These are phyloP conservation scores for Nepenthes alata DNA, from an alignment of 179 eudicot genomes.

Conservation along the genomic window DNA sequence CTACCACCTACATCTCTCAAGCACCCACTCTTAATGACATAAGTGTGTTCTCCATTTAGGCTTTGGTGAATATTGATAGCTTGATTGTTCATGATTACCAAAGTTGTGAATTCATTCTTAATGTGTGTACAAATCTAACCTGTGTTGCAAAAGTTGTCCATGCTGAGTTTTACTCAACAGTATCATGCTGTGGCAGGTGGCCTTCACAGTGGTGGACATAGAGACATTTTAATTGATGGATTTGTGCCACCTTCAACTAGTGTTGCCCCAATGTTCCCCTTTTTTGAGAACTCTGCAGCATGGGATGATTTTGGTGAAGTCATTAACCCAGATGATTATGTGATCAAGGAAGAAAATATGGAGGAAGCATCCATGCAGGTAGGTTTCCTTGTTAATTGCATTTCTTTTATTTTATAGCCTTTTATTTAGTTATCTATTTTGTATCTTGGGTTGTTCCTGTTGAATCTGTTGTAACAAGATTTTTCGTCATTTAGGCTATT, in stretches of 20 bases:
- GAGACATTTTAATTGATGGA: slow-evolving; percentile 77
- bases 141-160: neutral
- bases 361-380: slow-evolving; percentile 57
- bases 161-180: neutral
- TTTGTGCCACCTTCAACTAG: slow-evolving; percentile 68
- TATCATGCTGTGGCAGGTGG: slow-evolving; percentile 35
- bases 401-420: neutral
- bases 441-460: no score
- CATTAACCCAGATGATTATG: slow-evolving; percentile 89
- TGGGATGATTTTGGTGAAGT: slow-evolving; percentile 99
- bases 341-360: slow-evolving; percentile 77
- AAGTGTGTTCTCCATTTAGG: no score
- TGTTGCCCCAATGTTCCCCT: slow-evolving; percentile 92
- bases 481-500: no score
- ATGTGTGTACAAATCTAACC: no score
- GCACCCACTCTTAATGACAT: no score
- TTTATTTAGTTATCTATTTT: no score
- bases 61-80: no score
- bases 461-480: no score
- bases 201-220: slow-evolving; percentile 34
- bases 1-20: no score
- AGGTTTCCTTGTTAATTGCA: neutral
- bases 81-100: no score
- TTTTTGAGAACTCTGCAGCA: slow-evolving; percentile 47
- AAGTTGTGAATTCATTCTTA: no score